Evolutionary conservation across 2,329 filamentous ascomycete genomes (phyloP), one percentile per base, ranked within the genome.

Genomic region (Ophiostoma piceae): DNA sequence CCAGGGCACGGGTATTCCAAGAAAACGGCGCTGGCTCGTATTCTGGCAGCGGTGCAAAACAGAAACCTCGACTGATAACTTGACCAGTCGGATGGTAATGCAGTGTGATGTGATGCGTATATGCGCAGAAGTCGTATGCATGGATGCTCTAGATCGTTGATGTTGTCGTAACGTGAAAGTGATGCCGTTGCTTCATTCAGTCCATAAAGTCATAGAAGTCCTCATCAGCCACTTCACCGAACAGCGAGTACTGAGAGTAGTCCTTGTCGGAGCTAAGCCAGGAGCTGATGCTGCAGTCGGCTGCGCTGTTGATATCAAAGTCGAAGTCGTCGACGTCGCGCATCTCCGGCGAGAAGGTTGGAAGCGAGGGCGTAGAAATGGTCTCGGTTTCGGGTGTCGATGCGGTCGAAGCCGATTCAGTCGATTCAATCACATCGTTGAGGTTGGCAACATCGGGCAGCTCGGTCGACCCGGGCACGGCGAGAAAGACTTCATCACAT

Each of bases 151-250:
- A 11, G 2, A 26, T 26, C 22, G n/a, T 14, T 9, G 51, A 12
- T 3, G 51, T 29, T 11, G 51, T 57, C n/a, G 51, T 26, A 11
- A 4, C 22, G n/a, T 2, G 2, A 7, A 57, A 3, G 51, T 12
- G 51, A 14, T 57, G 51, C 3, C 51, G n/a, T 26, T 12, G 16
- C 51, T 19, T 57, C n/a, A 3, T 57, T 19, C 68, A 71, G 51
- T 71, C 51, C 68, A 71, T 62, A 19, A 73, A 73, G 29, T 72
- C 73, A 67, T 71, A 74, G 3, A 68, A 60, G 9, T 69, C 67
- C 41, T 70, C 65, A 47, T 69, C 68, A 67, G 67, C 22, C 9
- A 37, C 2, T 2, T 2, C 37, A 16, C 19, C 35, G 9, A 62
- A 64, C 29, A 41, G 32, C 5, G 57, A 62, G 62, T 35, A 65